Evolutionary conservation across 2,329 filamentous ascomycete genomes (phyloP), one percentile per base, ranked within the genome.

Genomic region (Fusarium fujikuroi): DNA sequence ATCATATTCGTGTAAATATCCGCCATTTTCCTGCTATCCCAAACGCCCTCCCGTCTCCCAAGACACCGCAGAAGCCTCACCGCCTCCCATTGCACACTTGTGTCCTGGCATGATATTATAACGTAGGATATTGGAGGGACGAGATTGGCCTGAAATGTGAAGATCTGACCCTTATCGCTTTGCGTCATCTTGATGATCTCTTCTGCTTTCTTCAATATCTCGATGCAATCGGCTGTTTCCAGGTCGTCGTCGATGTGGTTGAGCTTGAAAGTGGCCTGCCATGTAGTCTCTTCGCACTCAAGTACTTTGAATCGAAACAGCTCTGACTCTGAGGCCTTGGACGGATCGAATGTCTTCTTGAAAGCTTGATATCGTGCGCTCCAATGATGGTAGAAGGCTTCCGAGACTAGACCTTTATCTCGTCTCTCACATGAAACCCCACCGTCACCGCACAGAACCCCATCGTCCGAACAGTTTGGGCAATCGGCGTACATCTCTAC

Each of bases 11-110:
- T 46, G 9, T 72, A 72, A 1, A 72, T 37, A 4, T 69, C 59
- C 3, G 69, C 69, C 43, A 72, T 43, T 25, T 40, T 63, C 7
- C n/a, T 52, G 15, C 69, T 72, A 28, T 72, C 69, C 68, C 69
- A 72, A n/a, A 72, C 43, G 1, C 68, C 69, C 1, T 72, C 69
- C 9, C 53, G 46, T 34, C 69, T 44, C 3, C 44, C 46, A 5
- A 64, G 23, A 8, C 43, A 23, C 1, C 69, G 49, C 0, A 72
- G 15, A 16, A 72, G 47, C 2, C 52, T 21, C 5, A 72, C 63
- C 2, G 39, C 66, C 4, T 70, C 66, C 66, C 65, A 64, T 5
- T 70, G 66, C 9, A 72, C 44, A 0, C 14, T 53, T 4, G 34
- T 36, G 11, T 72, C 63, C 25, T 57, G 60, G 3, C 69, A 72